Evolutionary conservation across 2,329 filamentous ascomycete species (phyloP).

Genomic region (Alternaria viburni): DNA sequence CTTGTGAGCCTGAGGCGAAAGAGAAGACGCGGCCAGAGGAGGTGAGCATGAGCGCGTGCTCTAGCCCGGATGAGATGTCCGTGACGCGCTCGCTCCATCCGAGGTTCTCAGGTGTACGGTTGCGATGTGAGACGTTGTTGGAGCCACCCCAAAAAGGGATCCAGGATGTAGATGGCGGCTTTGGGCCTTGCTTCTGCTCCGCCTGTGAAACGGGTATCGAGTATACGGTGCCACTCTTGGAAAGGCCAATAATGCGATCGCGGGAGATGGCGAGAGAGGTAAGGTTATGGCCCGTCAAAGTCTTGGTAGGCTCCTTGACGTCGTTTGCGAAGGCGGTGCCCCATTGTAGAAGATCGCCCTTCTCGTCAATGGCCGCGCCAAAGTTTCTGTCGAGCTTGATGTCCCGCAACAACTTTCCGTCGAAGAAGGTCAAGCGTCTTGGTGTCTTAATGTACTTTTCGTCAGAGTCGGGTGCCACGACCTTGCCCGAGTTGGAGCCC

Average conservation of each 20-base stretch:
- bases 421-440: slow-evolving; percentile 78
- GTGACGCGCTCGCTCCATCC: slow-evolving; percentile 74
- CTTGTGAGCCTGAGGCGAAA: slow-evolving; percentile 77
- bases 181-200: slow-evolving; percentile 72
- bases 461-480: slow-evolving; percentile 83
- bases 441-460: slow-evolving; percentile 82
- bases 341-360: slow-evolving; percentile 92
- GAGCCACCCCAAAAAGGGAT: slow-evolving; percentile 73
- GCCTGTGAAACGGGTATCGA: slow-evolving; percentile 78
- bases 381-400: slow-evolving; percentile 83
- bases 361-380: slow-evolving; percentile 85
- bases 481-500: slow-evolving; percentile 84
- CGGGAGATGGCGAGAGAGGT: slow-evolving; percentile 76
- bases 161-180: slow-evolving; percentile 72
- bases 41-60: slow-evolving; percentile 87
- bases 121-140: slow-evolving; percentile 72
- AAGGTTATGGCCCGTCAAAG: slow-evolving; percentile 82
- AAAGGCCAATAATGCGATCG: slow-evolving; percentile 83
- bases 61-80: slow-evolving; percentile 77
- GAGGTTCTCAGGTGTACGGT: slow-evolving; percentile 69
- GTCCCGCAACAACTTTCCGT: slow-evolving; percentile 82
- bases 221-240: slow-evolving; percentile 77
- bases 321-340: slow-evolving; percentile 75
- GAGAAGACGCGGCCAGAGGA: slow-evolving; percentile 86
- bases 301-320: slow-evolving; percentile 68